Conservation (phyloP, 1,284 basidiomycete genomes). For the Singerocomus inundabilis region DNA sequence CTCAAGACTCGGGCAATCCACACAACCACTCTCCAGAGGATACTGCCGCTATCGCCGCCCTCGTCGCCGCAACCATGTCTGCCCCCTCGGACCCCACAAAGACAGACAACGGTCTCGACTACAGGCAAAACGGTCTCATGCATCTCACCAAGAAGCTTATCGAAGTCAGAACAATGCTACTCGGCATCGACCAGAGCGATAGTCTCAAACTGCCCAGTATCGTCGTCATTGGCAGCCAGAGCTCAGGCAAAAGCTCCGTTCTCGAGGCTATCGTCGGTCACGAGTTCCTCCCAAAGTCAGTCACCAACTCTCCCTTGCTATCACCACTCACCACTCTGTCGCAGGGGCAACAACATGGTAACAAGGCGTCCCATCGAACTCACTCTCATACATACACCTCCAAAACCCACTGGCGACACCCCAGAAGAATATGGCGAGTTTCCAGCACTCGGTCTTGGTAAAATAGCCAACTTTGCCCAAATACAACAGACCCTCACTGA, state of each 20-base stretch:
- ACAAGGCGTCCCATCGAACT: conserved; percentile 97
- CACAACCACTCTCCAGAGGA: conserved; percentile 51
- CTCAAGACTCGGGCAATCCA: conserved; percentile 26
- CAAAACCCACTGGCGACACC: conserved; percentile 46
- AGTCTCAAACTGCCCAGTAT: conserved; percentile 93
- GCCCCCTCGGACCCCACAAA: conserved; percentile 63
- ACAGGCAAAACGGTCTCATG: conserved; percentile 75
- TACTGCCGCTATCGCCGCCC: conserved; percentile 62
- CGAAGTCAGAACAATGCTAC: conserved; percentile 90
- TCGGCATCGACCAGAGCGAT: conserved; percentile 95
- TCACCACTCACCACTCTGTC: conserved; percentile 12
- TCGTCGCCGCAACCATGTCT: conserved; percentile 71
- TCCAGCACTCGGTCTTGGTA: conserved; percentile 83
- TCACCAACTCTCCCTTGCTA: conserved; percentile 12
- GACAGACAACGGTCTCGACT: conserved; percentile 36
- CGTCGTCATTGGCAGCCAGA: conserved; percentile 97
- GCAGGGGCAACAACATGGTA: conserved; percentile 98
- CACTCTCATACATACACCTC: conserved; percentile 90
- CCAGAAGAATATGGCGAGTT: conserved; percentile 92
- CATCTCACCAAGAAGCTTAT: conserved; percentile 94
- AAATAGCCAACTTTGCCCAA: conserved; percentile 84
- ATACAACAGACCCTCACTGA: conserved; percentile 95
- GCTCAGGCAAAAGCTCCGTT: conserved; percentile 96
- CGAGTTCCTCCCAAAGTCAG: conserved; percentile 96
- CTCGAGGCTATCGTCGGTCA: conserved; percentile 97